These are phyloP conservation scores for Salvia hispanica DNA, from an alignment of 257 asterid species.

Conservation along the genomic window DNA sequence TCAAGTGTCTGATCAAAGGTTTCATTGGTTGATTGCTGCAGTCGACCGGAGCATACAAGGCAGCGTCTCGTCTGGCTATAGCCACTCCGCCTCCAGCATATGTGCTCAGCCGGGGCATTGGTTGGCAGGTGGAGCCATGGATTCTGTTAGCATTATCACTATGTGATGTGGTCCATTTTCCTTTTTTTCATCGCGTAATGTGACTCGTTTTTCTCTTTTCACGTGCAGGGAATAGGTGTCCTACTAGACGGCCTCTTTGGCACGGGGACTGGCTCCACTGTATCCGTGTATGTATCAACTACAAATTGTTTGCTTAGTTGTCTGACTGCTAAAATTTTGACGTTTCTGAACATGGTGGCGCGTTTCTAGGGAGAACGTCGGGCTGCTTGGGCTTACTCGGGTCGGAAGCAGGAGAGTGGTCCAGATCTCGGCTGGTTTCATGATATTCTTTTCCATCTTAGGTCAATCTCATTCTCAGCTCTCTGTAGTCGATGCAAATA, in stretches of 20 bases:
- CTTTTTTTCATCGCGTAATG: neutral
- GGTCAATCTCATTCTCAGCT: conserved; percentile 52
- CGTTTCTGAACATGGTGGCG: neutral
- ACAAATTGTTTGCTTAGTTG: neutral
- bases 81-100: conserved; percentile 99
- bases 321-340: conserved; percentile 1
- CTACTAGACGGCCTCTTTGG: conserved; percentile 95
- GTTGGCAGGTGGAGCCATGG: conserved; percentile 80
- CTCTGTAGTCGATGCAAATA: neutral
- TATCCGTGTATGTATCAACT: conserved; percentile 78
- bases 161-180: neutral
- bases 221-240: conserved; percentile 81
- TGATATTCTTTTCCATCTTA: conserved; percentile 93
- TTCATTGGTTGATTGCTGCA: conserved; percentile 42
- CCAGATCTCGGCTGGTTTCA: conserved; percentile 94
- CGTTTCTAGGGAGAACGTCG: conserved; percentile 86
- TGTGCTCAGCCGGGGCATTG: conserved; percentile 97
- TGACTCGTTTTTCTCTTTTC: neutral
- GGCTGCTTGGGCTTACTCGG: conserved; percentile 96
- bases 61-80: conserved; percentile 97
- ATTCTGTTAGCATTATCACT: neutral
- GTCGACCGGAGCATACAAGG: conserved; percentile 96
- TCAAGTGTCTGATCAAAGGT: neutral
- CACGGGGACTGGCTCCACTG: conserved; percentile 88
- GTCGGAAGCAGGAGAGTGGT: conserved; percentile 99